Conservation (phyloP, 495 filamentous ascomycete genomes). For the Hyaloscypha bicolor region DNA sequence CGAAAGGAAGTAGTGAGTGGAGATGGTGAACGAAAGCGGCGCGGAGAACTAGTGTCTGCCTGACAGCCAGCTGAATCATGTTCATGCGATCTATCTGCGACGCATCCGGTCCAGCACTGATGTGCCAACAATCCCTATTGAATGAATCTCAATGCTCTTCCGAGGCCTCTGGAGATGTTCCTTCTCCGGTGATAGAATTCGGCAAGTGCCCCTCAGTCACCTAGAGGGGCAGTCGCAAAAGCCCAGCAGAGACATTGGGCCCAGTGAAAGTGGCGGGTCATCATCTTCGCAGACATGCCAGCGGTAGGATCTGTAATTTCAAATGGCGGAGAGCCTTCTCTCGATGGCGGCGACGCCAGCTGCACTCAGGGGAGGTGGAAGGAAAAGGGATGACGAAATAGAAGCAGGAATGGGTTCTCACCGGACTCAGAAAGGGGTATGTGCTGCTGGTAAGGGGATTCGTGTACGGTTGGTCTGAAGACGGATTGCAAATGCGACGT, state of each 20-base stretch:
- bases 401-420: constrained; percentile 22
- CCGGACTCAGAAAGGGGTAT: constrained; percentile 13
- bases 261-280: background rate
- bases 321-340: background rate
- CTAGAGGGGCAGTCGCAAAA: constrained; percentile 28
- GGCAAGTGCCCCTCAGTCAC: constrained; percentile 16
- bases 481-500: constrained; percentile 17
- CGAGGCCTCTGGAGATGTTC: background rate
- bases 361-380: constrained; percentile 1
- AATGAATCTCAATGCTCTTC: background rate
- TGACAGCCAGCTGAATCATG: background rate
- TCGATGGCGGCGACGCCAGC: constrained; percentile 7
- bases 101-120: background rate
- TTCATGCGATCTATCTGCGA: constrained; percentile 1
- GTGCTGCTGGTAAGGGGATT: background rate
- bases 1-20: background rate
- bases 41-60: background rate
- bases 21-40: background rate
- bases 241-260: background rate
- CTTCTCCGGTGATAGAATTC: background rate
- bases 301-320: background rate
- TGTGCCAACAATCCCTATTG: background rate
- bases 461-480: background rate
- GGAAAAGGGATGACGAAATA: constrained; percentile 32
- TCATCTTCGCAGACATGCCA: constrained; percentile 4